A percentile compares a stretch with the other conserved stretches of the same genome.
phyloP scores from a whole-genome alignment of 495 filamentous ascomycete genomes.

The Lepraria neglecta region DNA sequence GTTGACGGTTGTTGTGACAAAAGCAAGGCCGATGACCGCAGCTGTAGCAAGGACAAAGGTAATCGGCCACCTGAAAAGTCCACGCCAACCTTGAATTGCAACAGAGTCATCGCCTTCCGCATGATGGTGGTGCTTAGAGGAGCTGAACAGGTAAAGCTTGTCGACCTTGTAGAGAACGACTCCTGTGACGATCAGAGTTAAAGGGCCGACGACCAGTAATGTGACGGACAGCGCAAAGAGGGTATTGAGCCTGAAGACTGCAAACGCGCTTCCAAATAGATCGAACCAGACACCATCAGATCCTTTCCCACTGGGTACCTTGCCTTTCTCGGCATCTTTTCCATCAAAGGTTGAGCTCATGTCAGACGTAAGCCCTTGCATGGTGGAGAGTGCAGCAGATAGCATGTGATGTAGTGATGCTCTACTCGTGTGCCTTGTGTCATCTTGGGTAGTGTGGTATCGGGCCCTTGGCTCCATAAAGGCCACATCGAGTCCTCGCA shows the following conservation, averaged over 20 bases:
- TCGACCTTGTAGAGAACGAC: conserved; percentile 57
- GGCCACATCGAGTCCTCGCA: conserved; percentile 86
- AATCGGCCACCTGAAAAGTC: conserved; percentile 78
- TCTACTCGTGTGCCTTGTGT: conserved; percentile 65
- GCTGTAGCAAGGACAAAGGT: conserved; percentile 63
- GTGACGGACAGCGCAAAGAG: conserved; percentile 84
- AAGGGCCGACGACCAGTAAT: conserved; percentile 67
- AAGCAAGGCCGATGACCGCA: conserved; percentile 64
- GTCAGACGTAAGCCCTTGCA: conserved; percentile 63
- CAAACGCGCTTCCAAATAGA: conserved; percentile 74
- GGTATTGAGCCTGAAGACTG: conserved; percentile 69
- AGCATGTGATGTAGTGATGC: conserved; percentile 93
- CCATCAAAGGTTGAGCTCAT: conserved; percentile 63
- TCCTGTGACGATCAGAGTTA: conserved; percentile 63
- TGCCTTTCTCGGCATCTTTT: conserved; percentile 48
- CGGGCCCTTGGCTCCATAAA: conserved; percentile 79
- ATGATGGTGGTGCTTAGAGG: conserved; percentile 50
- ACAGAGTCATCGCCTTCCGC: conserved; percentile 54
- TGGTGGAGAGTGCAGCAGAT: conserved; percentile 67
- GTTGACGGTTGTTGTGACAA: conserved; percentile 73
- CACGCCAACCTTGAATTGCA: conserved; percentile 66
- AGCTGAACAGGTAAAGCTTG: conserved; percentile 79
- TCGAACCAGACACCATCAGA: conserved; percentile 88
- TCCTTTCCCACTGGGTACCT: conserved; percentile 61
- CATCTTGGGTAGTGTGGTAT: conserved; percentile 91